Percentiles rank a stretch among this genome's conserved stretches.
Evolutionary conservation across 441 rosid species (phyloP).

Genomic region (Populus hybrid): DNA sequence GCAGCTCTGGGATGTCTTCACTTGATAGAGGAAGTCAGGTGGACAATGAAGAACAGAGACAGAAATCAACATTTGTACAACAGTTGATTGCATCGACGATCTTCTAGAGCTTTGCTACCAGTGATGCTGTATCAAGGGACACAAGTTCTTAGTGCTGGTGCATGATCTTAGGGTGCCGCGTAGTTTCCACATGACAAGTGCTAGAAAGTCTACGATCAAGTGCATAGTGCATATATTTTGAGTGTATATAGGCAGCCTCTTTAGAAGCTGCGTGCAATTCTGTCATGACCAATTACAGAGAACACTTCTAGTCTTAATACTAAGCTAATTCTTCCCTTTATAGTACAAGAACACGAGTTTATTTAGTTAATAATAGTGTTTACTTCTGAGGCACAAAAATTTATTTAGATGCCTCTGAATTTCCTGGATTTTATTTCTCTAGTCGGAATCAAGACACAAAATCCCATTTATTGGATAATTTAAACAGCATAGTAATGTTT

Average conservation of each 20-base stretch:
- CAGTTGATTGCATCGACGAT: constrained; percentile 45
- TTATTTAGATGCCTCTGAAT: background rate
- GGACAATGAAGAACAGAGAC: constrained; percentile 40
- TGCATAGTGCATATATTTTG: background rate
- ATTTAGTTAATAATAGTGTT: background rate
- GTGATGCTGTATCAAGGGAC: background rate
- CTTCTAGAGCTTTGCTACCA: constrained; percentile 25
- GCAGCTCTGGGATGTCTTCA: constrained; percentile 28
- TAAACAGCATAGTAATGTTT: background rate
- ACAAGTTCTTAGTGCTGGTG: constrained; percentile 19
- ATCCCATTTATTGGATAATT: background rate
- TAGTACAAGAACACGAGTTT: background rate
- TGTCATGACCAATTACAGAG: background rate
- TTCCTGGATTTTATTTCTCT: background rate
- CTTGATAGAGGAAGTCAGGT: constrained; percentile 20
- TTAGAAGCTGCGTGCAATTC: constrained; percentile 6
- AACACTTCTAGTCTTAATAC: background rate
- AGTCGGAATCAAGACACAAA: background rate
- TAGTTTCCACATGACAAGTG: constrained; percentile 7
- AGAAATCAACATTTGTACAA: constrained; percentile 45
- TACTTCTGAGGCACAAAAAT: background rate
- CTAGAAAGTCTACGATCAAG: background rate
- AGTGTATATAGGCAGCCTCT: constrained; percentile 3
- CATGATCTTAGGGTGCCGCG: constrained; percentile 7
- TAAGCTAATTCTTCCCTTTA: background rate